phyloP scores from a whole-genome alignment of 2,329 filamentous ascomycete genomes.

The Aspergillus sp. region DNA sequence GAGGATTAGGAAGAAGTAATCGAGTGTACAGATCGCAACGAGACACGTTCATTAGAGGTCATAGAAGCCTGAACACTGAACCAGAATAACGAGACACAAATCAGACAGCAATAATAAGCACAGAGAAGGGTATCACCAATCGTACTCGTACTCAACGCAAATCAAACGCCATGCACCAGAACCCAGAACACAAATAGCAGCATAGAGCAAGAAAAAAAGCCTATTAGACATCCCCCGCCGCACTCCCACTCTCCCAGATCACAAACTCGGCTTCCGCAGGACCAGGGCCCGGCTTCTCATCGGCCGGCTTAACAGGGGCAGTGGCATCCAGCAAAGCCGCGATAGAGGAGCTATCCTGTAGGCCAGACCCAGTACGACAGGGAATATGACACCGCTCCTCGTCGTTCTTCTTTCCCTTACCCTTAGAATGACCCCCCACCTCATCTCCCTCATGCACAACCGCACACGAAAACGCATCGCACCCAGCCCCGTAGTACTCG shows the following conservation, averaged over 20 bases:
- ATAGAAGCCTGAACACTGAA: slow-evolving; percentile 3
- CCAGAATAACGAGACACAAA: no score
- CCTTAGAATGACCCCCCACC: no score
- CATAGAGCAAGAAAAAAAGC: no score
- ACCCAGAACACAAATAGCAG: no score
- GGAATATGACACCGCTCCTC: slow-evolving; percentile 9
- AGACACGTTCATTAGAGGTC: no score
- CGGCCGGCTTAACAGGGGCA: slow-evolving; percentile 16
- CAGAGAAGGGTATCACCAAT: no score
- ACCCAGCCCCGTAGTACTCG: slow-evolving; percentile 59
- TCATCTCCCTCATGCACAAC: slow-evolving; percentile 53
- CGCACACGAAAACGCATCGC: slow-evolving; percentile 53
- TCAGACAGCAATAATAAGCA: no score
- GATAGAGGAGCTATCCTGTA: slow-evolving; percentile 16
- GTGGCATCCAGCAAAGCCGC: slow-evolving; percentile 15
- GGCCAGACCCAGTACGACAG: slow-evolving; percentile 4
- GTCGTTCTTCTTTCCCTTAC: slow-evolving; percentile 10
- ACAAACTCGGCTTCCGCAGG: slow-evolving; percentile 50
- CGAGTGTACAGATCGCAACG: no score
- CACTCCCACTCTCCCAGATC: slow-evolving; percentile 62
- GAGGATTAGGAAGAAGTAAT: slow-evolving; percentile 8
- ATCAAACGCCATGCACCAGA: no score
- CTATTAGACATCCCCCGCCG: slow-evolving; percentile 42
- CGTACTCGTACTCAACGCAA: no score
- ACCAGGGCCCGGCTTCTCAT: slow-evolving; percentile 40